These are phyloP conservation scores for Globisporangium middletonii DNA, from an alignment of 352 stramenopile species.

Conservation along the genomic window DNA sequence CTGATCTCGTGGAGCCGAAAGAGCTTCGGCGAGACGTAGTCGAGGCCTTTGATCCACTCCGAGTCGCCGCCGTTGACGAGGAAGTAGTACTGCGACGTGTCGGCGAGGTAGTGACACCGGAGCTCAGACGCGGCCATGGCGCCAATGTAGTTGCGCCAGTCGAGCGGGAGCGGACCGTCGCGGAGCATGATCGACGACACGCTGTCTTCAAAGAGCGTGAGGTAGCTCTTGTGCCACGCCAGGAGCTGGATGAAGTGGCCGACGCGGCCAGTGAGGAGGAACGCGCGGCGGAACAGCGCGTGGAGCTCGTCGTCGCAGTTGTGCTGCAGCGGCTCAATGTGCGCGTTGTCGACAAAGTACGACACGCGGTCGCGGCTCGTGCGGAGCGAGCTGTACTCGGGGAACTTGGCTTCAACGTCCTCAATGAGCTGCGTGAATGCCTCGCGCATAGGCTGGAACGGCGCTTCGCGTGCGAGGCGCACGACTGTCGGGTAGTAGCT, in stretches of 20 bases:
- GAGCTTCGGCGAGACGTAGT: slow-evolving; percentile 79
- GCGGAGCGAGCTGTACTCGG: slow-evolving; percentile 26
- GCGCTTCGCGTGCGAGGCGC: slow-evolving; percentile 57
- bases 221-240: slow-evolving; percentile 75
- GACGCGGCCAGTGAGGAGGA: slow-evolving; percentile 66
- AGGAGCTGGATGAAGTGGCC: slow-evolving; percentile 73
- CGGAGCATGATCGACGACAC: slow-evolving; percentile 64
- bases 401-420: slow-evolving; percentile 35
- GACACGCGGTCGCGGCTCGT: slow-evolving; percentile 33
- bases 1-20: slow-evolving; percentile 78
- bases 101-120: slow-evolving; percentile 72
- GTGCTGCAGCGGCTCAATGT: slow-evolving; percentile 20
- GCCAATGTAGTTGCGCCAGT: slow-evolving; percentile 81
- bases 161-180: slow-evolving; percentile 72
- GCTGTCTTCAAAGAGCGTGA: slow-evolving; percentile 60
- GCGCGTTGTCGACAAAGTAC: slow-evolving; percentile 58
- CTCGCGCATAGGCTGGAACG: slow-evolving; percentile 61
- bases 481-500: slow-evolving; percentile 69
- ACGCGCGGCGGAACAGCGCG: slow-evolving; percentile 45
- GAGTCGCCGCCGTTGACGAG: slow-evolving; percentile 72
- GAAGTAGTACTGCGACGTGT: slow-evolving; percentile 82
- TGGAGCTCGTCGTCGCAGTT: slow-evolving; percentile 47
- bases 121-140: slow-evolving; percentile 77
- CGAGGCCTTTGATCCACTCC: slow-evolving; percentile 79
- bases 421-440: slow-evolving; percentile 38